phyloP scores from a whole-genome alignment of 108 stramenopile species.

The Cyclotella choctawhatcheeana region DNA sequence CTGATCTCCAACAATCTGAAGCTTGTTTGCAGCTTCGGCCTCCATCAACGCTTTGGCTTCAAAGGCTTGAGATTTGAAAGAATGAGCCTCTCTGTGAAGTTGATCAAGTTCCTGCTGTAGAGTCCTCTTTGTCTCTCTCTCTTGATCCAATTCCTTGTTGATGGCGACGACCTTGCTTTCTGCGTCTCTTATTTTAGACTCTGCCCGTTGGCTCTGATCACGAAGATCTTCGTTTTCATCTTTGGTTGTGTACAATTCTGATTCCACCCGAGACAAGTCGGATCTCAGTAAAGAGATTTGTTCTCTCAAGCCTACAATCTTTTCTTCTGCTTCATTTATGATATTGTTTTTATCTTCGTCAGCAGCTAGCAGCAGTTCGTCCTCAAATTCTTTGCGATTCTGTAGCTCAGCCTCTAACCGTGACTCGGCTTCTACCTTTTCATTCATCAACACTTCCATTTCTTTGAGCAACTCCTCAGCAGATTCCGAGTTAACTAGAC shows the following conservation, averaged over 20 bases:
- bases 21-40: conserved; percentile 37
- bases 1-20: conserved; percentile 22
- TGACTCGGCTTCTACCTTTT: conserved; percentile 54
- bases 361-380: conserved; percentile 51
- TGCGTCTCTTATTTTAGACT: conserved; percentile 36
- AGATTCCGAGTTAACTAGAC: conserved; percentile 34
- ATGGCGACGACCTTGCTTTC: conserved; percentile 32
- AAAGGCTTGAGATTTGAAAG: conserved; percentile 49
- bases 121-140: conserved; percentile 24
- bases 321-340: conserved; percentile 71
- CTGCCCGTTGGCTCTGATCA: conserved; percentile 49
- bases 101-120: conserved; percentile 30
- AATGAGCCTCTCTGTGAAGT: conserved; percentile 27
- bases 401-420: conserved; percentile 50
- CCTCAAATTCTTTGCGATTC: conserved; percentile 46
- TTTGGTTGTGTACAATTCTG: conserved; percentile 63
- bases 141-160: conserved; percentile 34
- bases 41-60: conserved; percentile 45
- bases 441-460: conserved; percentile 50
- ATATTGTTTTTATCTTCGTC: conserved; percentile 77
- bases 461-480: conserved; percentile 67
- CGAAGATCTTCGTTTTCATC: conserved; percentile 62
- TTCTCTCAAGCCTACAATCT: conserved; percentile 54
- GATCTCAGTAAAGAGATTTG: conserved; percentile 45
- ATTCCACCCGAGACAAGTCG: conserved; percentile 58